phyloP scores from a whole-genome alignment of 345 rosid species.

The Sonneratia alba region DNA sequence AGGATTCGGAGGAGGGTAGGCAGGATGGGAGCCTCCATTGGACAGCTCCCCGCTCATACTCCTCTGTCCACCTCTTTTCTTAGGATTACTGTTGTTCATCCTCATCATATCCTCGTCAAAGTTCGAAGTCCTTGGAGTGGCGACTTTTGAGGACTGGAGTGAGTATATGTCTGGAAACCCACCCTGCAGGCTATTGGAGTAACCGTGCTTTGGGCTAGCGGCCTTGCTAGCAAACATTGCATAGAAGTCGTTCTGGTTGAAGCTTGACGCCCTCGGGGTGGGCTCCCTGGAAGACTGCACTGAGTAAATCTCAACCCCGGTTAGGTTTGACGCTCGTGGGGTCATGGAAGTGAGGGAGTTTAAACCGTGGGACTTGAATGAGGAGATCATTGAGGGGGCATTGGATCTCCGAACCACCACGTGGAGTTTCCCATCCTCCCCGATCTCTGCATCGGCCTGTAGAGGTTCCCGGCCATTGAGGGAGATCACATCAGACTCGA shows the following conservation, averaged over 20 bases:
- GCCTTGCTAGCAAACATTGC: slow-evolving; percentile 83
- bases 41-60: slow-evolving; percentile 64
- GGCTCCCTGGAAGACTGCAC: slow-evolving; percentile 75
- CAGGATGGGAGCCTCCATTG: slow-evolving; percentile 23
- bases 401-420: slow-evolving; percentile 52
- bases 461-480: slow-evolving; percentile 68
- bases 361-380: slow-evolving; percentile 51
- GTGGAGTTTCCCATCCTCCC: slow-evolving; percentile 77
- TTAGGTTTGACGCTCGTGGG: slow-evolving; percentile 71
- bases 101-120: slow-evolving; percentile 63
- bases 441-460: slow-evolving; percentile 72
- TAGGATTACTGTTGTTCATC: slow-evolving; percentile 20
- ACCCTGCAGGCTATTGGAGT: slow-evolving; percentile 32
- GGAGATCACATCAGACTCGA: slow-evolving; percentile 71
- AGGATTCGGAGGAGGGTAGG: slow-evolving; percentile 64
- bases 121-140: slow-evolving; percentile 75
- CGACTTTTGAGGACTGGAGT: slow-evolving; percentile 64
- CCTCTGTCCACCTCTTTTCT: slow-evolving; percentile 39
- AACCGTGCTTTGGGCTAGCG: slow-evolving; percentile 68
- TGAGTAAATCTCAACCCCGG: slow-evolving; percentile 69
- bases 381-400: slow-evolving; percentile 55
- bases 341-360: slow-evolving; percentile 46
- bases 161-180: slow-evolving; percentile 48
- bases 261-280: slow-evolving; percentile 83
- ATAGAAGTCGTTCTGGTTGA: slow-evolving; percentile 72